Percentiles rank a stretch among this genome's conserved stretches.
phyloP scores from a whole-genome alignment of 306 rosid genomes.

The Acacia acuminata region DNA sequence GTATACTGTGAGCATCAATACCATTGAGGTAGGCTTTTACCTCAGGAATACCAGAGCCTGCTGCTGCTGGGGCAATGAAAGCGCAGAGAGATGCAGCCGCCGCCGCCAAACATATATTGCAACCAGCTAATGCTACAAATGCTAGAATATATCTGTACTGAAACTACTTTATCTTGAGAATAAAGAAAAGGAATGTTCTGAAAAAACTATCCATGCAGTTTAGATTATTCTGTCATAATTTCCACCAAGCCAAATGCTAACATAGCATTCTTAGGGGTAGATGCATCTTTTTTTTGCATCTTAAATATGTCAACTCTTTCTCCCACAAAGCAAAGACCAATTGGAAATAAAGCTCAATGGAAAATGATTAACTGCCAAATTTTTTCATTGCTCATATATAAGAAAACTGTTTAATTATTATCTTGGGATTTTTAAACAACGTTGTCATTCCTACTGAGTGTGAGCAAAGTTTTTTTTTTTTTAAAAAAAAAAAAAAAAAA shows the following conservation, averaged over 20 bases:
- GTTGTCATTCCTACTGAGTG: not conserved
- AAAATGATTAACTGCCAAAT: not conserved
- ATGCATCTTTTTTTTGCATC: conserved; percentile 20
- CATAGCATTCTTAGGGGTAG: not conserved
- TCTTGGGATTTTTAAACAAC: not conserved
- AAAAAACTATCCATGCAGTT: conserved; percentile 12
- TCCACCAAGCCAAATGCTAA: not conserved
- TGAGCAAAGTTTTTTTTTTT: not conserved
- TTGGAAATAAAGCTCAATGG: not conserved
- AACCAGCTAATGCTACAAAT: conserved; percentile 57
- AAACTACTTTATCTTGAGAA: conserved; percentile 37
- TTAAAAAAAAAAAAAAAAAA: not conserved
- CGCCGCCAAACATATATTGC: conserved; percentile 57
- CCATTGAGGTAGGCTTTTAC: conserved; percentile 97
- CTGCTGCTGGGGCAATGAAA: conserved; percentile 89
- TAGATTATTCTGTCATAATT: conserved; percentile 13
- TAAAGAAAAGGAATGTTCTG: conserved; percentile 10
- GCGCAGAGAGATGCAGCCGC: conserved; percentile 82
- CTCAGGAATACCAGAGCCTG: conserved; percentile 97
- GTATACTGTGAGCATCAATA: conserved; percentile 71
- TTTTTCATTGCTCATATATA: not conserved
- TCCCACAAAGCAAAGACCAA: not conserved
- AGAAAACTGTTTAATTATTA: not conserved
- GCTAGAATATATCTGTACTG: conserved; percentile 70
- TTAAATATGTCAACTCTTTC: conserved; percentile 2